Evolutionary conservation across 306 rosid genomes (phyloP), one percentile per base, ranked within the genome.

Genomic region (Notholithocarpus densiflorus): DNA sequence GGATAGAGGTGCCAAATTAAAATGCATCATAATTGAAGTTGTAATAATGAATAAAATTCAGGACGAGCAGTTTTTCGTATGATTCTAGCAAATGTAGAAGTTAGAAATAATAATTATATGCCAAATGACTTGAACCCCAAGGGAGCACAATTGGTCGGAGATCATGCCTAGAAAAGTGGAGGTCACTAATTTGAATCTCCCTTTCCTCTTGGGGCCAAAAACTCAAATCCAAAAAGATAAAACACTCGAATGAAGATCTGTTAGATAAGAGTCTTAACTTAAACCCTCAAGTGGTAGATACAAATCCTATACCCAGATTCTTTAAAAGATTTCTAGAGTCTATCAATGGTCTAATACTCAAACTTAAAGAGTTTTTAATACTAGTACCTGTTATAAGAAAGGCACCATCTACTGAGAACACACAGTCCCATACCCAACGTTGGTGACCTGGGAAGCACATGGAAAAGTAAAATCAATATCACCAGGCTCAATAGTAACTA

Each of bases 341-440:
- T 29, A 43, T 40, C 48, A 37, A 56, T 77, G 68, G 51, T 29
- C 65, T 17, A 18, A 69, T 34, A 79, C 70, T 59, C 54, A 21
- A 56, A 45, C 75, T 27, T 37, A 53, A 53, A 78, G 74, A 79
- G 55, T 56, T 60, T 64, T 34, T 64, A 56, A 79, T 80, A 79
- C 56, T 37, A 34, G 80, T 83, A 92, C 98, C 99, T 87, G 99
- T 96, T 73, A 96, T 93, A 80, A 96, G 97, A 84, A 90, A 96
- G 78, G 99, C 98, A 76, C 99, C 99, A 56, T 93, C 99, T 14
- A 91, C 98, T 5, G 99, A 96, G 91, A 96, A 96, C 65, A 96
- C 99, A 84, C 99, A 96, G 79, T 96, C 99, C 99, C 99, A 93
- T 32, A 96, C 99, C 99, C 99, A 96, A 71, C 97, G 94, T 69